Base-by-base conservation (phyloP, 2,329 filamentous ascomycete species). In the Lizonia empirigonia region DNA sequence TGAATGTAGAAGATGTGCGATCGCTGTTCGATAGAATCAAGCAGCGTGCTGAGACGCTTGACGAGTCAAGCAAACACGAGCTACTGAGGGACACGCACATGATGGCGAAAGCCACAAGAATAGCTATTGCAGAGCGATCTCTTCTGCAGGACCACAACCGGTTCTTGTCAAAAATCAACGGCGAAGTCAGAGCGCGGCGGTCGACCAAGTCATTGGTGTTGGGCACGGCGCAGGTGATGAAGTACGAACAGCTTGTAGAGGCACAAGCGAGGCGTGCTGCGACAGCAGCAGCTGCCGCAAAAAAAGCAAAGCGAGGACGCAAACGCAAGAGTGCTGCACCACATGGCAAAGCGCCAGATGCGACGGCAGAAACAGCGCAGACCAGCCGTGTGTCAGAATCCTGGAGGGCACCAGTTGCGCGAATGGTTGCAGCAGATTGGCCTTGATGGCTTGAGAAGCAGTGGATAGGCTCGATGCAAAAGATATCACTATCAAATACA, bases 291-390 rank as follows among this genome's bases (percentile, higher is more conserved):
- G n/a, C n/a, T n/a, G n/a, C n/a, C n/a, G n/a, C n/a, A n/a, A n/a
- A n/a, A n/a, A n/a, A n/a, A 46, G 40, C 51, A 29, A 49, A 50
- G 30, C 39, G 38, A 22, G 24, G 40, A 23, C 32, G 40, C 20
- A 50, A 45, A 24, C 47, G 46, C 32, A 50, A 44, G 32, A 32
- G 30, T 50, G 23, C 39, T 50, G 30, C 18, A 29, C 33, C 27
- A 36, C 5, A 24, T 5, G 23, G 23, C 5, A 9, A 9, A 5
- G 23, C 23, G 23, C 23, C 23, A 24, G 23, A 24, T 5, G 23
- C 23, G 5, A 24, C 23, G 23, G 23, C 23, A 9, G 23, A 9
- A 24, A 24, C 23, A 9, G 9, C 23, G 23, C 23, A 24, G 23
- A 24, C 5, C 23, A 24, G 23, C 23, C 23, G 9, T 24, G 23